Evolutionary conservation across 73 alveolate species (phyloP).

Genomic region (Uronychia setigera): DNA sequence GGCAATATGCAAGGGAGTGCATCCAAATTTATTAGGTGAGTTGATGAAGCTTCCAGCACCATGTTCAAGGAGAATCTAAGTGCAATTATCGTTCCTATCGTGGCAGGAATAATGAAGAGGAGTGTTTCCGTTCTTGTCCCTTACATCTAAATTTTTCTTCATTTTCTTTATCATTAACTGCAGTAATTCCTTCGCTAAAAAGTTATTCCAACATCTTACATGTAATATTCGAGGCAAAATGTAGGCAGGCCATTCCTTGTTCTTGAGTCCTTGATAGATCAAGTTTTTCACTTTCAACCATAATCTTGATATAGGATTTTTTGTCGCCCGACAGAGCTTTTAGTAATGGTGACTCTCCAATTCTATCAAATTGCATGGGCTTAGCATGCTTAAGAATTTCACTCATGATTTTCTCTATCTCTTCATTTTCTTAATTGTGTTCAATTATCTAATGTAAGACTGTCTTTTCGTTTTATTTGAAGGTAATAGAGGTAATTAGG

Average conservation of each 20-base stretch:
- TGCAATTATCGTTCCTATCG: not conserved
- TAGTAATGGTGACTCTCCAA: not conserved
- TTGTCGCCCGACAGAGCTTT: not conserved
- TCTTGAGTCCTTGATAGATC: not conserved
- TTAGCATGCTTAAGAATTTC: not conserved
- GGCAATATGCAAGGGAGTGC: slow-evolving; percentile 55
- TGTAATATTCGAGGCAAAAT: not conserved
- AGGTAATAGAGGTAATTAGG: too few relatives aligned
- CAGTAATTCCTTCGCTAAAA: not conserved
- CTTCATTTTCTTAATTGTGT: not conserved
- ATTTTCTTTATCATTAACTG: not conserved
- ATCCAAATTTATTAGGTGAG: slow-evolving; percentile 43
- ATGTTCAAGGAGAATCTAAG: not conserved
- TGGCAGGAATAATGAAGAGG: slow-evolving; percentile 79
- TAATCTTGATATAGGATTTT: not conserved
- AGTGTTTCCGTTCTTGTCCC: slow-evolving; percentile 64
- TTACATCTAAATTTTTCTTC: not conserved
- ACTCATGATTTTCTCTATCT: not conserved
- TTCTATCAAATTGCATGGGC: not conserved
- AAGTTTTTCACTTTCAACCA: not conserved
- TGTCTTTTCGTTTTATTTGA: too few relatives aligned
- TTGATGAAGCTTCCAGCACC: not conserved
- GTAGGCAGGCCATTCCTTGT: not conserved
- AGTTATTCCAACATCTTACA: not conserved
- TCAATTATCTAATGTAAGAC: too few relatives aligned